Evolutionary conservation across 805 yeast species (phyloP).

Genomic region (Maudiozyma pseudohumilis): DNA sequence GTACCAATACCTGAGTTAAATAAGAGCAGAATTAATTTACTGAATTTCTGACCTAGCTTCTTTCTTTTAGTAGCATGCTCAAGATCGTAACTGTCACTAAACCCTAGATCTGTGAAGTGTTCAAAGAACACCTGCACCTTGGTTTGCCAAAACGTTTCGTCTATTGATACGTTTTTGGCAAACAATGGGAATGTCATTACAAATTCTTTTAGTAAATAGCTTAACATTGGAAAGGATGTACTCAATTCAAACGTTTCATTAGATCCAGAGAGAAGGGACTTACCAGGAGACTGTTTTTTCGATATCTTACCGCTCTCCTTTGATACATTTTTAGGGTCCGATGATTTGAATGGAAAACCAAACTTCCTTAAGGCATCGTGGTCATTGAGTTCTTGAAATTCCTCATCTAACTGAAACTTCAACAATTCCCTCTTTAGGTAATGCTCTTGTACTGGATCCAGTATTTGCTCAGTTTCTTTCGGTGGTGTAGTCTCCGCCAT

Average conservation of each 20-base stretch:
- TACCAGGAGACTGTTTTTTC: too few species aligned
- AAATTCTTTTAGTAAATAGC: conserved; percentile 55
- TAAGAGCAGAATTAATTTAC: conserved; percentile 52
- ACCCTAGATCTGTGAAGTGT: conserved; percentile 58
- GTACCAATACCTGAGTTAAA: conserved; percentile 70
- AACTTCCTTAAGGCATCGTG: conserved; percentile 54
- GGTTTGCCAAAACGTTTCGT: conserved; percentile 65
- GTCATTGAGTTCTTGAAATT: conserved; percentile 49
- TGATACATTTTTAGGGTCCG: conserved; percentile 32
- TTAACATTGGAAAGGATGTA: conserved; percentile 54
- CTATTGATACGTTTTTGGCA: conserved; percentile 31
- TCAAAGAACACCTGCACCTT: conserved; percentile 78
- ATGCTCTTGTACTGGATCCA: conserved; percentile 70
- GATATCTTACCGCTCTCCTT: background rate
- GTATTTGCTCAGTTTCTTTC: background rate
- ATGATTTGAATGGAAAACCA: conserved; percentile 64
- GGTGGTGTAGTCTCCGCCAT: background rate
- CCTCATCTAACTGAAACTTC: conserved; percentile 49
- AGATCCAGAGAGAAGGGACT: too few species aligned
- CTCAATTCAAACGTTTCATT: background rate
- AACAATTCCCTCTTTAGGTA: conserved; percentile 76
- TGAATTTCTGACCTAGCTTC: conserved; percentile 50
- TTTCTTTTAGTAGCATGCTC: conserved; percentile 64
- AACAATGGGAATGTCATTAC: conserved; percentile 71
- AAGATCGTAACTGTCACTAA: conserved; percentile 67